A percentile compares a stretch with the other conserved stretches of the same genome.
Evolutionary conservation across 768 basidiomycete species (phyloP).

Genomic region (Dendrothele bispora): DNA sequence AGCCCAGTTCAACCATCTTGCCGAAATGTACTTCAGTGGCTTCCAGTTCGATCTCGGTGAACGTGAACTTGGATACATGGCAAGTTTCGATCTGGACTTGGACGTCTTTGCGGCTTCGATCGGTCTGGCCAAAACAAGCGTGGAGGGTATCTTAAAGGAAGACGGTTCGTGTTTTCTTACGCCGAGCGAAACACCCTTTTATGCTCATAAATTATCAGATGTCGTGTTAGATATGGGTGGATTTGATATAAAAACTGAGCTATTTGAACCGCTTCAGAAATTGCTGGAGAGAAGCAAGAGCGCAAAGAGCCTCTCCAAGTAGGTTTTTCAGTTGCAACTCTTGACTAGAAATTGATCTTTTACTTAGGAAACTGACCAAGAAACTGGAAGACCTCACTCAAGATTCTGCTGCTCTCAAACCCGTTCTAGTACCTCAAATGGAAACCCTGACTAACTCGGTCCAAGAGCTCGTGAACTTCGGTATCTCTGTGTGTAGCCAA

Average conservation of each 20-base stretch:
- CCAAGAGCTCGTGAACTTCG: constrained; percentile 85
- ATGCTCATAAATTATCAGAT: constrained; percentile 42
- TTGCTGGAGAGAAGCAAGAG: constrained; percentile 81
- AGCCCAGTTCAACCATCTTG: constrained; percentile 90
- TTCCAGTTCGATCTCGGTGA: constrained; percentile 88
- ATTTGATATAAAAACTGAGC: constrained; percentile 67
- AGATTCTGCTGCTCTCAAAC: constrained; percentile 69
- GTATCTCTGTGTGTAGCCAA: constrained; percentile 67
- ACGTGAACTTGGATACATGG: constrained; percentile 79
- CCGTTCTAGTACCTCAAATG: constrained; percentile 70
- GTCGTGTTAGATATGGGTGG: constrained; percentile 71
- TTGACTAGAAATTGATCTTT: constrained; percentile 8
- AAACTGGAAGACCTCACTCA: constrained; percentile 79
- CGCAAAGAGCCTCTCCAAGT: constrained; percentile 82
- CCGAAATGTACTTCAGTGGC: constrained; percentile 80
- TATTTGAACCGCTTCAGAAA: constrained; percentile 81
- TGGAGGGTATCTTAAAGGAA: constrained; percentile 72
- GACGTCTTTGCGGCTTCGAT: constrained; percentile 94
- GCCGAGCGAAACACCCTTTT: not conserved
- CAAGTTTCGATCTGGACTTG: constrained; percentile 85
- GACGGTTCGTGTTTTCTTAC: constrained; percentile 51
- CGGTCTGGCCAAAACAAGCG: constrained; percentile 84
- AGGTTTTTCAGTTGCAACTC: constrained; percentile 20
- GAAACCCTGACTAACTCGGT: constrained; percentile 70
- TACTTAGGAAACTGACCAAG: constrained; percentile 79